Percentiles rank a stretch among this genome's conserved stretches.
These are phyloP conservation scores for Tuctoria greenei DNA, from an alignment of 176 grass and related monocot species.

Conservation along the genomic window DNA sequence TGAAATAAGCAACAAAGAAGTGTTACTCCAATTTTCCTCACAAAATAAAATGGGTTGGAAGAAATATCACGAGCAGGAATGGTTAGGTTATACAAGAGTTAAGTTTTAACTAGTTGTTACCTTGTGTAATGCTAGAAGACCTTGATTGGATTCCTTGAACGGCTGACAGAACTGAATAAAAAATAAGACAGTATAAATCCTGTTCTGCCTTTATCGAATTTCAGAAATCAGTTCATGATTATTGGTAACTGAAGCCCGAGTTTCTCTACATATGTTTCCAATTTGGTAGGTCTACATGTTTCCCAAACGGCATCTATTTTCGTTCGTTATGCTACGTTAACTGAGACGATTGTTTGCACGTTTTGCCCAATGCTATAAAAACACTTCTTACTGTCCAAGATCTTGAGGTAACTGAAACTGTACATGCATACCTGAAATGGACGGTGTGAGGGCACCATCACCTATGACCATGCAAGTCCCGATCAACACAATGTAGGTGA, in stretches of 20 bases:
- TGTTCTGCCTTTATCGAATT: not conserved
- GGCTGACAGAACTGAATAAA: constrained; percentile 66
- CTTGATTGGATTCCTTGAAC: constrained; percentile 90
- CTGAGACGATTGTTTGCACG: not conserved
- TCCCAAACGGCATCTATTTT: too few species aligned
- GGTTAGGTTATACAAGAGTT: not conserved
- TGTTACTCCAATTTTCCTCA: not conserved
- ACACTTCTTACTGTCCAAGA: not conserved
- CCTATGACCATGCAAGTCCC: constrained; percentile 86
- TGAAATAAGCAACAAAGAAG: constrained; percentile 36
- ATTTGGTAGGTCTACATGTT: not conserved
- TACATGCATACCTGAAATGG: constrained; percentile 63
- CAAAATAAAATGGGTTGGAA: not conserved
- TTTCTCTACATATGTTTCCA: not conserved
- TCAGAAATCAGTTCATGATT: not conserved
- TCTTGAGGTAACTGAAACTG: not conserved
- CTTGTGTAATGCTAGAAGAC: constrained; percentile 65
- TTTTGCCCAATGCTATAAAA: not conserved
- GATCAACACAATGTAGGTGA: constrained; percentile 61
- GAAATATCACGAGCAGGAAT: not conserved
- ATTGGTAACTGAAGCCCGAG: not conserved
- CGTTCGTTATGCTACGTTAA: too few species aligned
- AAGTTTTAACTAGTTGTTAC: constrained; percentile 32
- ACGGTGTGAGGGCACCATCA: constrained; percentile 77
- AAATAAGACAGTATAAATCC: not conserved